Evolutionary conservation across 2,329 filamentous ascomycete species (phyloP), one percentile per base, ranked within the genome.

Genomic region (Xylaria polymorpha): DNA sequence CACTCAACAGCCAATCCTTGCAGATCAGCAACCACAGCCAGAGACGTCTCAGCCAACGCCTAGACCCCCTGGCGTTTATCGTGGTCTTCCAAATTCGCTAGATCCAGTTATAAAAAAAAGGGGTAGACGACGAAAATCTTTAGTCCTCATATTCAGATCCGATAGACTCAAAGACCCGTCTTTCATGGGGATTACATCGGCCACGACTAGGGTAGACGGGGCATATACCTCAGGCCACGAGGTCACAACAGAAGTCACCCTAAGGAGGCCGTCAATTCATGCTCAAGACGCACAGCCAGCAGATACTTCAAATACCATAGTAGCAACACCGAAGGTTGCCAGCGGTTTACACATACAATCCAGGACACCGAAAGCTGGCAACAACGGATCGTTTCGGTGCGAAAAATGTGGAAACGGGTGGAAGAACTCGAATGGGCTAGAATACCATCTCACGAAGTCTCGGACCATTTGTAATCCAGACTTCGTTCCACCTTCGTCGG

Each of bases 341-440:
- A 56, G 60, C 7, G 9, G 29, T 22, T 48, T 18, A 22, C 20
- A 37, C 12, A 51, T 22, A 25, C 29, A 57, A 41, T 18, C 53
- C 4, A 66, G 12, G 48, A 35, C 53, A 15, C 29, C 61, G 8
- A 61, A 35, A 57, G 7, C 53, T 18, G 48, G 65, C 39, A 71
- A 72, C 39, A 71, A 72, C 46, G 61, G 70, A 61, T 67, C 68
- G 1, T 88, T 80, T 73, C 80, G 77, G 22, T 90, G 87, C 69
- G 82, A 86, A 10, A 85, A 83, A 51, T 90, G 87, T 67, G 83
- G 83, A 10, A 83, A 82, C 3, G 79, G 77, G 12, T 90, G 87
- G 86, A 88, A 88, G 76, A 89, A 89, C 61, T 81, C 85, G 41
- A 80, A 87, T 55, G 87, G 87, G 0, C 79, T 89, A 18, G 86